Conservation (phyloP, 192 early-diverging fungal genomes). For the Entophlyctis helioformis region DNA sequence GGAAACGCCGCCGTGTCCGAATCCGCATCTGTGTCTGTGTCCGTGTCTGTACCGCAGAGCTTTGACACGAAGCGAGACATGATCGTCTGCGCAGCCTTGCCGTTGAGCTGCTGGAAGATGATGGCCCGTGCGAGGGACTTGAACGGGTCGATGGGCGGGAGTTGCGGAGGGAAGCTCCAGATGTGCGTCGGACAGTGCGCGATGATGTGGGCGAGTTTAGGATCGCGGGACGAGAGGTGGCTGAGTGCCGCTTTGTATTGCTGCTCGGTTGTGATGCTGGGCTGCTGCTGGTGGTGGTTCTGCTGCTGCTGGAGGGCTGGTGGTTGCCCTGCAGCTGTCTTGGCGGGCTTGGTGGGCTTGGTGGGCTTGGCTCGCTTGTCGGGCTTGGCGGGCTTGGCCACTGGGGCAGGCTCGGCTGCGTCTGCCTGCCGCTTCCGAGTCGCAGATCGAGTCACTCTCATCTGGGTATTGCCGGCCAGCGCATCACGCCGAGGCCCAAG, state of each 20-base stretch:
- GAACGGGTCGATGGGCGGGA: constrained; percentile 5
- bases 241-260: constrained; percentile 3
- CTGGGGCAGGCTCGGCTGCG: no score
- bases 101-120: constrained; percentile 61
- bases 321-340: no score
- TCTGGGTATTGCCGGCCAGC: no score
- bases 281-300: no score
- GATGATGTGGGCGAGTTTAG: neutral
- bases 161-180: constrained; percentile 2
- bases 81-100: constrained; percentile 55
- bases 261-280: no score
- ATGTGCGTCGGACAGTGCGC: constrained; percentile 5
- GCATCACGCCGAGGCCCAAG: no score
- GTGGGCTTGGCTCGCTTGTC: no score
- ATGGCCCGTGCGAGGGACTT: constrained; percentile 32
- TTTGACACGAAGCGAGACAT: constrained; percentile 34
- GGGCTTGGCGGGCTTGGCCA: no score
- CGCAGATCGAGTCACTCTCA: no score
- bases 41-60: constrained; percentile 12
- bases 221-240: constrained; percentile 3
- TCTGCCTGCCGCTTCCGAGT: no score
- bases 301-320: no score
- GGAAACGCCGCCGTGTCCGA: constrained; percentile 32
- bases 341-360: no score
- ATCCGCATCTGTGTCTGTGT: constrained; percentile 1